These are phyloP conservation scores for Fusarium verrucosum DNA, from an alignment of 2,329 filamentous ascomycete genomes.

Conservation along the genomic window DNA sequence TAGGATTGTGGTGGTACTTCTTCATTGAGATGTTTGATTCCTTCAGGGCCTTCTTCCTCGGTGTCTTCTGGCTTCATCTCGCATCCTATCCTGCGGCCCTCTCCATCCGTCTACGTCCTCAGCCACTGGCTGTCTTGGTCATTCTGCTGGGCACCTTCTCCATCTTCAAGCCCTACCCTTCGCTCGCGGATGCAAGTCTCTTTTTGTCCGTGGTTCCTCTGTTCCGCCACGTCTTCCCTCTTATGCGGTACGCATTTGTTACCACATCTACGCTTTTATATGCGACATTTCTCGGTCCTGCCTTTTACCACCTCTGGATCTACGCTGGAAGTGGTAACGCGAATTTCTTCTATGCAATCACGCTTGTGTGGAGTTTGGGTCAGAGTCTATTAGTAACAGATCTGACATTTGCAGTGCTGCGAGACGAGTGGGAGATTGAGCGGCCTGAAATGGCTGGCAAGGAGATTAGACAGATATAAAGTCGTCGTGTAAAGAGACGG, in stretches of 20 bases:
- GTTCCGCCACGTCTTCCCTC: conserved; percentile 89
- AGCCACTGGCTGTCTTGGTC: conserved; percentile 86
- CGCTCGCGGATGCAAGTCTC: conserved; percentile 86
- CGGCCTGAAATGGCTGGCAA: conserved; percentile 89
- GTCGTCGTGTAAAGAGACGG: conserved; percentile 5
- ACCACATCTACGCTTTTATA: conserved; percentile 86
- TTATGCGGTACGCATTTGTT: conserved; percentile 94
- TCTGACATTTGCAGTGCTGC: conserved; percentile 83
- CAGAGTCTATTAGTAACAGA: conserved; percentile 89
- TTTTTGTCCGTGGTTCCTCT: conserved; percentile 86
- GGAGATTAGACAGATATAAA: conserved; percentile 83
- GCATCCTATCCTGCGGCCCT: conserved; percentile 88
- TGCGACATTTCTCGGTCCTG: conserved; percentile 86
- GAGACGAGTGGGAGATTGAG: conserved; percentile 95
- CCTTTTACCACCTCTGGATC: conserved; percentile 97
- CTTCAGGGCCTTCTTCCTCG: conserved; percentile 95
- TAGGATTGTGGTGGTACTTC: conserved; percentile 99
- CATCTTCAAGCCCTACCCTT: conserved; percentile 97
- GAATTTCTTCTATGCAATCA: conserved; percentile 99
- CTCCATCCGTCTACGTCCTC: conserved; percentile 80
- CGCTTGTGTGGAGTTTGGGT: conserved; percentile 95
- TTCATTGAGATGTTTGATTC: conserved; percentile 99
- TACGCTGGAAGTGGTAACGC: conserved; percentile 98
- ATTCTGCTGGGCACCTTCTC: conserved; percentile 89
- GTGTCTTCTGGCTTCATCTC: conserved; percentile 97